Evolutionary conservation across 768 basidiomycete genomes (phyloP).

Genomic region (Termitomyces sp.): DNA sequence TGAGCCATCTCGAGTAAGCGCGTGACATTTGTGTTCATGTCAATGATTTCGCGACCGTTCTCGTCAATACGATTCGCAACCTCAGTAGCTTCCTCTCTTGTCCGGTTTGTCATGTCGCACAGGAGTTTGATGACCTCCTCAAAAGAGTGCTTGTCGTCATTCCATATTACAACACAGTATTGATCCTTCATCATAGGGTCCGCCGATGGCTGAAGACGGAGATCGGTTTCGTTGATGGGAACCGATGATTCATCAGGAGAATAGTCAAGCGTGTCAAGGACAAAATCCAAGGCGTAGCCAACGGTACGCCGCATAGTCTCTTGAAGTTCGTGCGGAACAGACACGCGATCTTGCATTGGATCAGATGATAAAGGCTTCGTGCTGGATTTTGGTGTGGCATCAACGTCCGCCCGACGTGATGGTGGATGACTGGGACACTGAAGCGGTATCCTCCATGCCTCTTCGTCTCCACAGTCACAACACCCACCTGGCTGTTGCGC

Average conservation of each 20-base stretch:
- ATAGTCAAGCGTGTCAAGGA: constrained; percentile 77
- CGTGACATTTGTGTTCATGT: constrained; percentile 53
- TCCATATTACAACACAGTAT: constrained; percentile 86
- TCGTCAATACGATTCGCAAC: constrained; percentile 65
- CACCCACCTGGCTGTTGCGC: constrained; percentile 89
- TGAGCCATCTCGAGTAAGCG: constrained; percentile 73
- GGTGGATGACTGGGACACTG: constrained; percentile 76
- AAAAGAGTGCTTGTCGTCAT: constrained; percentile 95
- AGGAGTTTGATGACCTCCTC: constrained; percentile 79
- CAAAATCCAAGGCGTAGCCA: constrained; percentile 74
- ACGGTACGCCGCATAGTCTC: constrained; percentile 74
- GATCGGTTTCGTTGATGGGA: constrained; percentile 60
- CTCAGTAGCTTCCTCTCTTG: constrained; percentile 51
- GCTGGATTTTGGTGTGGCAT: constrained; percentile 36
- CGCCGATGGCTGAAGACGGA: constrained; percentile 67
- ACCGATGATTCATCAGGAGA: constrained; percentile 76
- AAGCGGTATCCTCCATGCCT: constrained; percentile 74
- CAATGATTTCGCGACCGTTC: constrained; percentile 76
- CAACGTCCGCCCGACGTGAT: constrained; percentile 19
- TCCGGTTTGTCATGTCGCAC: constrained; percentile 47
- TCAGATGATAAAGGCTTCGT: constrained; percentile 40
- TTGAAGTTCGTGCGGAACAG: constrained; percentile 58
- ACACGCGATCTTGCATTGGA: constrained; percentile 49
- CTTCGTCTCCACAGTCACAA: constrained; percentile 91
- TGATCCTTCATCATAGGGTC: constrained; percentile 78